Conservation (phyloP, 2,329 filamentous ascomycete species). For the Knufia fluminis region DNA sequence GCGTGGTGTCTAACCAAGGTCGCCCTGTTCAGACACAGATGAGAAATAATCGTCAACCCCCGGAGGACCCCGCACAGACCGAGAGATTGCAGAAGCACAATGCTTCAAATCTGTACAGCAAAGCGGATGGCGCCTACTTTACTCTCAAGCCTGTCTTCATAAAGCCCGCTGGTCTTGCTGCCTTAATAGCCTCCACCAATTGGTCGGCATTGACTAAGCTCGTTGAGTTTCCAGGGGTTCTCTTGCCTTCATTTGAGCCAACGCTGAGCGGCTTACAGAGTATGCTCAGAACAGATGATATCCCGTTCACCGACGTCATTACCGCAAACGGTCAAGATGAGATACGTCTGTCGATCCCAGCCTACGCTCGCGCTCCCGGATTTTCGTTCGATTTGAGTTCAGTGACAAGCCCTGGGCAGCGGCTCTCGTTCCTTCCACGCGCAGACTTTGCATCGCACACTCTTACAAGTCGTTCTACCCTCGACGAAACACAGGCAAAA, state of each 20-base stretch:
- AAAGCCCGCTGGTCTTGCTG: background rate
- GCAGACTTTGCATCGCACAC: background rate
- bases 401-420: too few species aligned
- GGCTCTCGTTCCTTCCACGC: background rate
- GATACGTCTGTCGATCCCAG: background rate
- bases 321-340: constrained; percentile 24
- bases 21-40: background rate
- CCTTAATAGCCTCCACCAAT: background rate
- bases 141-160: background rate
- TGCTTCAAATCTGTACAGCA: background rate
- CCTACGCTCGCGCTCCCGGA: background rate
- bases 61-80: constrained; percentile 4
- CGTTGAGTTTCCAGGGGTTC: constrained; percentile 49
- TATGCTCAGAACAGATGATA: constrained; percentile 35
- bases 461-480: background rate
- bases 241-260: constrained; percentile 49
- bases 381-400: background rate
- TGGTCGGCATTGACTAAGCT: constrained; percentile 31
- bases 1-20: constrained; percentile 18
- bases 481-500: constrained; percentile 47
- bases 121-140: background rate
- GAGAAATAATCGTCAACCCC: background rate
- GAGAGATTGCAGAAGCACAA: background rate
- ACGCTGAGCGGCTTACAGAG: constrained; percentile 47
- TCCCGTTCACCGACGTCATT: constrained; percentile 45